Evolutionary conservation across 1,139 yeast genomes (phyloP), one percentile per base, ranked within the genome.

Genomic region (Kurtzmaniella quercitrusa): DNA sequence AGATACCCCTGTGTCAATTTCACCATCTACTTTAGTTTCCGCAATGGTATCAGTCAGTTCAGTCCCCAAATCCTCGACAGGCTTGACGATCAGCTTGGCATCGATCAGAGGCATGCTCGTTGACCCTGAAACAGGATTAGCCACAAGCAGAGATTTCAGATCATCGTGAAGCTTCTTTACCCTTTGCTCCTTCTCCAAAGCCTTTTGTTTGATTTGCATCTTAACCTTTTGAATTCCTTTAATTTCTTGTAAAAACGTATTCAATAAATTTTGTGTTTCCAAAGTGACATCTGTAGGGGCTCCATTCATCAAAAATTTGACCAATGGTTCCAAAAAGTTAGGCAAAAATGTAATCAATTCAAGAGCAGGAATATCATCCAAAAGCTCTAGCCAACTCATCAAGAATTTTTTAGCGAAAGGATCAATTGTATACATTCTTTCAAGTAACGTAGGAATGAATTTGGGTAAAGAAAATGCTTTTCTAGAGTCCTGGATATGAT

Each of bases 341-440:
- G 98, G 97, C 40, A 94, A 68, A 57, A 86, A 93, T 0, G 95
- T 79, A 18, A 93, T 82, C 47, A 94, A 68, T 53, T 93, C 97
- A 47, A 93, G 70, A 40, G 93, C 94, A 0, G 99, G 98, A 12
- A 93, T 88, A 18, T 94, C 89, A 60, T 93, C 95, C 41, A 94
- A 71, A 19, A 94, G 75, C 46, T 89, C 87, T 41, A 94, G 75
- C 98, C 98, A 94, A 41, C 95, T 85, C 9, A 93, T 93, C 47
- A 94, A 68, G 55, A 93, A 93, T 66, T 89, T 85, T 51, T 96
- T 77, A 0, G 98, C 91, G 57, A 87, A 88, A 3, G 98, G 97
- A 53, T 93, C 95, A 32, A 87, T 84, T 2, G 93, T 93, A 56
- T 88, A 88, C 66, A 94, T 88, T 50, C 98, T 73, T 60, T 94